Base-by-base conservation (phyloP, 495 filamentous ascomycete genomes). In the Trichocladium uniseriatum region DNA sequence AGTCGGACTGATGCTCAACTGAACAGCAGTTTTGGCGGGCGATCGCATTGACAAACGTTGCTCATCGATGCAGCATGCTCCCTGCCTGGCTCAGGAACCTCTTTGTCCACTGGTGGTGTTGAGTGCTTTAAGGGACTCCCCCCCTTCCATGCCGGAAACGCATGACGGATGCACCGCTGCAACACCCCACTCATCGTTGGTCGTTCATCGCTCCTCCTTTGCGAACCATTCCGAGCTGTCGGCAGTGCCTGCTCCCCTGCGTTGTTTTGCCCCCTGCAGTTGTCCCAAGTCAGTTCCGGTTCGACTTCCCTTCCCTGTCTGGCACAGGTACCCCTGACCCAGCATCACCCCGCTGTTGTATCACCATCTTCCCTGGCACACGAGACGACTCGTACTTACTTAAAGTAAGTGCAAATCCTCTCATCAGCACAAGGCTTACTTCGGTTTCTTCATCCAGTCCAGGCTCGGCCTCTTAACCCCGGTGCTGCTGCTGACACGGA, bases 1-100 rank as follows among this genome's bases (percentile, higher is more conserved):
- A 35, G 35, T 18, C 32, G 32, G 53, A 44, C 24, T 51, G 53
- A 56, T 56, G 53, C 29, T 32, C 53, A 51, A 37, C 5, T 52
- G 53, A 52, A 44, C 28, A 40, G 39, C 48, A 21, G 29, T 19
- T 18, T 28, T 28, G 20, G 18, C 42, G 5, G 32, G 36, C 47
- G 43, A 55, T 49, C 37, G 47, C 47, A 45, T 37, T 43, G 40
- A 40, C 36, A 22, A 21, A 41, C 24, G 20, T 19, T 16, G 38
- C 18, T 16, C 6, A n/a, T 43, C 6, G 16, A n/a, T 39, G 9
- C 51, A 27, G 15, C 34, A 19, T 13, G 6, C 14, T 38, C 40
- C 34, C 32, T 39, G 48, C 10, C 21, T 50, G 31, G n/a, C n/a
- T n/a, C n/a, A n/a, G n/a, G n/a, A n/a, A n/a, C n/a, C n/a, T n/a